phyloP scores from a whole-genome alignment of 78 protist genomes.

The Guillardia theta region DNA sequence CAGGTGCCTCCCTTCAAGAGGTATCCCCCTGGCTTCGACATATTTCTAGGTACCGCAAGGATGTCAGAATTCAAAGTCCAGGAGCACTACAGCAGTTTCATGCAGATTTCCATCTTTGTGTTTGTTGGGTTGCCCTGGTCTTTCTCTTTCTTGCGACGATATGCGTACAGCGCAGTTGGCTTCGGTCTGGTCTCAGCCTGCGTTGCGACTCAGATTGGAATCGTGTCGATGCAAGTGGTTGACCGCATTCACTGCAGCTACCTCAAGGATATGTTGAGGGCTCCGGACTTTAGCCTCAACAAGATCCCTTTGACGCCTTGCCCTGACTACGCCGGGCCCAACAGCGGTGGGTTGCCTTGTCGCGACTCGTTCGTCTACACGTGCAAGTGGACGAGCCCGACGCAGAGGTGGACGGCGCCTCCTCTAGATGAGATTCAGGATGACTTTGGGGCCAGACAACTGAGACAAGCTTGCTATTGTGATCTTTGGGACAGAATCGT shows the following conservation, averaged over 20 bases:
- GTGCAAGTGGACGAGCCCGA: background rate
- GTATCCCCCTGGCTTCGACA: background rate
- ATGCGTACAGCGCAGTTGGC: constrained; percentile 10
- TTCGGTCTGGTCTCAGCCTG: constrained; percentile 1
- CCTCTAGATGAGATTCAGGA: background rate
- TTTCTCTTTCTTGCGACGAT: background rate
- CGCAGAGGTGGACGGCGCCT: background rate
- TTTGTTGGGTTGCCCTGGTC: constrained; percentile 3
- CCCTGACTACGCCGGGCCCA: too few relatives aligned
- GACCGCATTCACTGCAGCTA: background rate
- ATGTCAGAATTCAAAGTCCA: background rate
- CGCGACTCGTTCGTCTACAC: too few relatives aligned
- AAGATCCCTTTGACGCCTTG: background rate
- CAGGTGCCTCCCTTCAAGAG: background rate
- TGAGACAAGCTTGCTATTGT: background rate
- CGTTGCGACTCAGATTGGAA: background rate
- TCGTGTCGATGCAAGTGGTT: background rate
- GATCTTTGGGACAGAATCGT: background rate
- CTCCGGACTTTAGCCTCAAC: background rate
- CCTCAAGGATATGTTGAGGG: background rate
- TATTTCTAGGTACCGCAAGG: background rate
- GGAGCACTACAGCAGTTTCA: constrained; percentile 23
- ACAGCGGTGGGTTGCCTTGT: too few relatives aligned
- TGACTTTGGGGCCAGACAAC: background rate
- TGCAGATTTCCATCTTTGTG: background rate